Evolutionary conservation across 2,329 filamentous ascomycete species (phyloP), one percentile per base, ranked within the genome.

Genomic region (Rhynchosporium graminicola): DNA sequence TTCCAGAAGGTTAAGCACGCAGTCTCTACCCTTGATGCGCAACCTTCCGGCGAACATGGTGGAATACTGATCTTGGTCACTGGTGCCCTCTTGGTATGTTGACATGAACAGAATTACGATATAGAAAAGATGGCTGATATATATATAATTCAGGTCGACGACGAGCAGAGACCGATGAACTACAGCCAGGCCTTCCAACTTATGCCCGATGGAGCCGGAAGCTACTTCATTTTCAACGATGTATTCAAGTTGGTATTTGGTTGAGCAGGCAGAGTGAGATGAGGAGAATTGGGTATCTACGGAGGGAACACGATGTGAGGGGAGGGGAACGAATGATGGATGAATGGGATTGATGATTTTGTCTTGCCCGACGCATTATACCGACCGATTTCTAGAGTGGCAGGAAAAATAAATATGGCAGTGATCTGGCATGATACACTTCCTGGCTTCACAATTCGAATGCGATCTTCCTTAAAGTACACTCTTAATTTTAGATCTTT

Each of bases 121-220:
- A 3, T 12, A 12, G 29, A 26, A 31, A 47, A 15, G 56, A 54
- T n/a, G 15, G 62, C 66, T 69, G 57, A 71, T 45, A 43, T 63
- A 15, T 15, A 57, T n/a, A 54, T 40, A 29, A 20, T 1, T 20
- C 42, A 96, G 92, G 87, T 96, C 71, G 92, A 97, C 68, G 92
- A 93, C 70, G 87, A 92, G 78, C 82, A 90, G 76, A 86, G 86
- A 73, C 91, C 92, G 50, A 95, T 97, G 89, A 92, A 86, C 83
- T 99, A 93, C 80, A 88, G 88, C 61, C 93, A 98, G 80, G 80
- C 85, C 61, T 98, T 98, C 85, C 90, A 96, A 78, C 88, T 98
- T 66, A 78, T 86, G 68, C 87, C 86, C 65, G 89, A 92, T 60
- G 78, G 78, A 33, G 69, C 73, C 57, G 88, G 87, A 71, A 87